Evolutionary conservation across 371 early-diverging fungal genomes (phyloP), one percentile per base, ranked within the genome.

Genomic region (Spiromyces aspiralis): DNA sequence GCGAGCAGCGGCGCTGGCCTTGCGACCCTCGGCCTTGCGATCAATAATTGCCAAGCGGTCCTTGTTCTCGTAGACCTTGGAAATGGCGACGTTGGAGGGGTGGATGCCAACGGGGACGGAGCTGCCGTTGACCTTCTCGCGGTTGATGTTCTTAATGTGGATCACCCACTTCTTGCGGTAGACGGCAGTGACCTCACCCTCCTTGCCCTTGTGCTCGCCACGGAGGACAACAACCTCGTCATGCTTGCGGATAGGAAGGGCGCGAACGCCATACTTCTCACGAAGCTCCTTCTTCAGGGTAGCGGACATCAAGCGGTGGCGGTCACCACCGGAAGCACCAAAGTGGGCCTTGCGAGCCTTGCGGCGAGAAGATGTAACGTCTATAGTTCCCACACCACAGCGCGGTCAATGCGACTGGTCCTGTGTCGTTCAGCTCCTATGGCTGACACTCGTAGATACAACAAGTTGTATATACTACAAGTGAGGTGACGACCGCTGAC

Each of bases 111-210:
- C 77, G 56, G 81, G 84, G 53, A 87, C 90, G 63, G 90, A 76
- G 61, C 81, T 68, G 70, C 94, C 93, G 80, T 95, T 97, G 67
- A 81, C 84, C 88, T 97, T 97, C 71, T 97, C 96, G 67, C 83
- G 84, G 70, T 74, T 78, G 66, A 97, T 74, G 67, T 92, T 88
- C 69, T 97, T 95, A 60, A 97, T 80, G 85, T 96, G 89, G 75
- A 97, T 95, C 60, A 91, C 85, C 81, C 82, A 97, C 85, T 92
- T 94, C 78, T 88, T 86, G 69, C 98, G 90, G 88, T 95, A 96
- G 69, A 90, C 91, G 60, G 85, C 78, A 54, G 75, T 73, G 60
- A 97, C 87, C 86, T 94, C 92, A 69, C 98, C 98, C 71, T 91
- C 89, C 62, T 87, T 87, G 67, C 94, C 96, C 86, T 95, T 95